phyloP scores from a whole-genome alignment of 257 asterid genomes.

The Mitragyna speciosa region DNA sequence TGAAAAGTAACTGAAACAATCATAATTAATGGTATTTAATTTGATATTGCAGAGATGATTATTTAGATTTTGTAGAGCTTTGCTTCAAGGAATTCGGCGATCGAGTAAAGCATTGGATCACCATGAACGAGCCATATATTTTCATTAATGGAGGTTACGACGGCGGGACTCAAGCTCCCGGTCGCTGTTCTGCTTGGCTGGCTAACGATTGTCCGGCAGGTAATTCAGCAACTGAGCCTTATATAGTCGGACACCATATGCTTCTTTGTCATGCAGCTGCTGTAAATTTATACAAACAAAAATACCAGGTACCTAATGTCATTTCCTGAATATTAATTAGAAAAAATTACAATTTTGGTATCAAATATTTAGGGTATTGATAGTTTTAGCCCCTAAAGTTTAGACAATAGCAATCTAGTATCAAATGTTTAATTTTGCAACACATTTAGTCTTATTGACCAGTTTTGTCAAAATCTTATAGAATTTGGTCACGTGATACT shows the following conservation, averaged over 20 bases:
- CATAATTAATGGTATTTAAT: too few relatives aligned
- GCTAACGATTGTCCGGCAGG: constrained; percentile 10
- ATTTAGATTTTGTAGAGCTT: constrained; percentile 16
- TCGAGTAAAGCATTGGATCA: constrained; percentile 23
- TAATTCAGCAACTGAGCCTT: constrained; percentile 23
- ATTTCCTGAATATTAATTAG: too few relatives aligned
- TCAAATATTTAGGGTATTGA: too few relatives aligned
- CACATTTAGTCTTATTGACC: too few relatives aligned
- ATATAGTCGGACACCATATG: constrained; percentile 13
- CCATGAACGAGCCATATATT: constrained; percentile 19
- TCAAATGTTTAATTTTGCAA: too few relatives aligned
- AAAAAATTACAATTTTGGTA: too few relatives aligned
- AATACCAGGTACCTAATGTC: constrained; percentile 13
- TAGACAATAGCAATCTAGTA: too few relatives aligned
- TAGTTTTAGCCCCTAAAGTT: too few relatives aligned
- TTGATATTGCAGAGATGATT: constrained; percentile 9
- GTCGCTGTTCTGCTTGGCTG: constrained; percentile 19
- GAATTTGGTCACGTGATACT: too few relatives aligned
- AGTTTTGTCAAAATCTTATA: too few relatives aligned
- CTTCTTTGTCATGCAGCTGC: constrained; percentile 20
- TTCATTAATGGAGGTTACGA: constrained; percentile 12
- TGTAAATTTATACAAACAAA: constrained; percentile 15
- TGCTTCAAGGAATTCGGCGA: constrained; percentile 27
- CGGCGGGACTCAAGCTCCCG: constrained; percentile 3
- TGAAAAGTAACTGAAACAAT: too few relatives aligned